Base-by-base conservation (phyloP, 78 protist genomes). In the Dictyostelium purpureum region DNA sequence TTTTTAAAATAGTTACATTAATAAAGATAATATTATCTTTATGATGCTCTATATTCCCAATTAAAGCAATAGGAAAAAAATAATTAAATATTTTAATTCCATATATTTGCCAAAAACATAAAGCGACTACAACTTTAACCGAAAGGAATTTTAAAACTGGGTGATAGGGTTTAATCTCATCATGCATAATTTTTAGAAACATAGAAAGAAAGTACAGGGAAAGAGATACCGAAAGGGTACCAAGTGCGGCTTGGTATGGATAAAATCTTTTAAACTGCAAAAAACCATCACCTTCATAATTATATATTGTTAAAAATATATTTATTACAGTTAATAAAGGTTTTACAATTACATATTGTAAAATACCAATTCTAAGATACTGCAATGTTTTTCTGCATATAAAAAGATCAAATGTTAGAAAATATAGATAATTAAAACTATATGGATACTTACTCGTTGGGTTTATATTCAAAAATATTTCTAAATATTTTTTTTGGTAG, bases 101-200 rank as follows among this genome's bases (percentile, higher is more conserved):
- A n/a, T n/a, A n/a, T n/a, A n/a, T n/a, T 85, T 85, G 92, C 92
- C 92, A 85, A 45, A 85, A 85, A 59, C 79, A 71, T 26, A 85
- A 65, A 49, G 66, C 76, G 5, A 85, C 79, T 6, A 85, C 74
- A 61, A 85, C 61, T 35, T 85, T 85, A 28, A 85, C 61, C 5
- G 92, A 85, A 16, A 79, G 31, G n/a, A 85, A 85, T 42, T 85
- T 79, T 42, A 79, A 37, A 35, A 61, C 45, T 79, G 87, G 87
- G 18, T 61, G 37, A 10, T 56, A 79, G 6, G 87, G 87, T 45
- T 42, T 11, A 11, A 79, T 28, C 16, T 61, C 73, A n/a, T 79
- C 76, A 14, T 24, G 26, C 24, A 65, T 14, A n/a, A 40, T 35
- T 26, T 43, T 76, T 28, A 26, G 42, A 61, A 79, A 79, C 10